Percentiles rank a stretch among this genome's conserved stretches.
Conservation (phyloP, 352 stramenopile genomes). For the Halophytophthora batemanensis region DNA sequence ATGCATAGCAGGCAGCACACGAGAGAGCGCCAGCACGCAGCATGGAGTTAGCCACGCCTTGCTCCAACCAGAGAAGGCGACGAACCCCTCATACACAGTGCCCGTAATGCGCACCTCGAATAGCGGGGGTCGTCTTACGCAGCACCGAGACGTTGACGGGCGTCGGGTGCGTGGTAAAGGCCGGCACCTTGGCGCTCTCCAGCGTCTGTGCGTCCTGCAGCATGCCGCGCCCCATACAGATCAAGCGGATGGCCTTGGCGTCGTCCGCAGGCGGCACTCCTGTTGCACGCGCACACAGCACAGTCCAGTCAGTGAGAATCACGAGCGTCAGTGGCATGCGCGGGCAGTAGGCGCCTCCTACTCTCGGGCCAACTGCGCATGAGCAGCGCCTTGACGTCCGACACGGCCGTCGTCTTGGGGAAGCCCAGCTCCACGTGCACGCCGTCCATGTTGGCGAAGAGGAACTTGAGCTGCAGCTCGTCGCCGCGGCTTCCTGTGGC, state of each 20-base stretch:
- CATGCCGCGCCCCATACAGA: slow-evolving; percentile 94
- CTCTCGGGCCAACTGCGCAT: slow-evolving; percentile 65
- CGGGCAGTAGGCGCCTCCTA: slow-evolving; percentile 15
- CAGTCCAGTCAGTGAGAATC: not conserved
- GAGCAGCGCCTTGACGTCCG: slow-evolving; percentile 63
- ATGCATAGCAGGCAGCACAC: slow-evolving; percentile 1
- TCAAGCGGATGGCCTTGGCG: slow-evolving; percentile 80
- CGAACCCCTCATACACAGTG: not conserved
- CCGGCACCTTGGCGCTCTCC: slow-evolving; percentile 73
- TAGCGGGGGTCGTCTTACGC: slow-evolving; percentile 28
- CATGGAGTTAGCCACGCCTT: slow-evolving; percentile 2
- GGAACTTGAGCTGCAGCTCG: slow-evolving; percentile 75
- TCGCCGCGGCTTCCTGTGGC: slow-evolving; percentile 33
- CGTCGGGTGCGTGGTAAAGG: slow-evolving; percentile 93
- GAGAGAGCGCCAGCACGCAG: slow-evolving; percentile 6
- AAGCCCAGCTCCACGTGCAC: slow-evolving; percentile 65
- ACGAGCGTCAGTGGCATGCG: not conserved
- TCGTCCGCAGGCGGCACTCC: slow-evolving; percentile 47
- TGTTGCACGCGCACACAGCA: slow-evolving; percentile 8
- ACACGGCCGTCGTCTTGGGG: slow-evolving; percentile 39
- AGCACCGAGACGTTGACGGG: slow-evolving; percentile 93
- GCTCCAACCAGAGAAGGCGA: slow-evolving; percentile 8
- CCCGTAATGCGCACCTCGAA: slow-evolving; percentile 22
- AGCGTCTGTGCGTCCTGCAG: slow-evolving; percentile 90
- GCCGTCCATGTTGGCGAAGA: slow-evolving; percentile 84